Evolutionary conservation across 2,329 filamentous ascomycete genomes (phyloP), one percentile per base, ranked within the genome.

Genomic region (Aspergillus latus): DNA sequence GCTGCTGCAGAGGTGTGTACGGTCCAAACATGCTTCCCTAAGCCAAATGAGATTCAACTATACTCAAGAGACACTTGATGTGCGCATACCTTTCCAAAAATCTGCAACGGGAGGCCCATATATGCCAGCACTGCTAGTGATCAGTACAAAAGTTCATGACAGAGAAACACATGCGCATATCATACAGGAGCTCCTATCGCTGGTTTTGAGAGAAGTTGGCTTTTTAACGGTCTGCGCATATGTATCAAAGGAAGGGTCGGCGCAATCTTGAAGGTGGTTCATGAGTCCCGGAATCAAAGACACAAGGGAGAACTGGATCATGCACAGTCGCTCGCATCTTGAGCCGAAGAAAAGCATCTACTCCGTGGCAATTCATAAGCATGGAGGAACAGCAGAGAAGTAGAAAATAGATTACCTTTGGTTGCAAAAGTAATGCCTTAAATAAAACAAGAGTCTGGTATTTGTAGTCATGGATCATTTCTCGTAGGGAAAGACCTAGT

Each of bases 291-390:
- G 94, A 77, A 99, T 95, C 68, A 99, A 81, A 52, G 93, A 97
- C 65, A 99, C 88, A 45, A 99, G 83, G 44, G 93, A 94, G 77
- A 97, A 99, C 74, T 99, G 94, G 76, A 96, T 92, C 89, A 97
- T 96, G 82, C 94, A 99, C 64, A 99, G 79, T 62, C 89, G 84
- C 74, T 99, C 94, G 74, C 94, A 97, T 66, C 92, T 87, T n/a
- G 93, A 92, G 60, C 94, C 92, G 68, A 97, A 99, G 78, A 99
- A 97, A 52, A 99, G 86, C 89, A 97, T 97, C 92, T 96, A 44
- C 15, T 64, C 0, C 29, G 7, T 34, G 3, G 9, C 13, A 68
- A 34, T 67, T 62, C 39, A 52, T 43, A 9, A 56, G 15, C 57
- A 45, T 13, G 30, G 28, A 44, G 7, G 50, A 26, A 4, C 3